These are phyloP conservation scores for Hysterium pulicare DNA, from an alignment of 2,329 filamentous ascomycete species.

Conservation along the genomic window DNA sequence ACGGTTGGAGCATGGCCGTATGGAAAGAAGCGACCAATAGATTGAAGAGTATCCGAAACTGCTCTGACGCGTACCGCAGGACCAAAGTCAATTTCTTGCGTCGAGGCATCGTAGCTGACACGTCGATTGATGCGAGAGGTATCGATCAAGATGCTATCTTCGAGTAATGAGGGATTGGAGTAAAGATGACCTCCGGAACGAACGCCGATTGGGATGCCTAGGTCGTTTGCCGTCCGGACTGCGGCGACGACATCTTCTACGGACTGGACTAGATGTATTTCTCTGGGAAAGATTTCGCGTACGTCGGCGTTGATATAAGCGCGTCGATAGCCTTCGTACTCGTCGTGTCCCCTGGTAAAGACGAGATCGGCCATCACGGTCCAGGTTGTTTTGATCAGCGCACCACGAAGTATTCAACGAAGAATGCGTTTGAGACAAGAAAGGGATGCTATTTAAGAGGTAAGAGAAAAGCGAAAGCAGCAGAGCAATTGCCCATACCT, in stretches of 20 bases:
- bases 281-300: background rate
- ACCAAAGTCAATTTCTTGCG: slow-evolving; percentile 12
- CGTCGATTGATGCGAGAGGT: slow-evolving; percentile 11
- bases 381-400: too few species aligned
- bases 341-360: too few species aligned
- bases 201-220: slow-evolving; percentile 2
- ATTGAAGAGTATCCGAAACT: slow-evolving; percentile 4
- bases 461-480: too few species aligned
- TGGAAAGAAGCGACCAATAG: slow-evolving; percentile 18
- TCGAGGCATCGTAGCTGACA: slow-evolving; percentile 12
- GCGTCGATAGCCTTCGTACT: background rate
- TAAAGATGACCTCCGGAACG: slow-evolving; percentile 17
- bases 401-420: too few species aligned
- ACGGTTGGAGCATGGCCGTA: slow-evolving; percentile 24
- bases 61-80: slow-evolving; percentile 15
- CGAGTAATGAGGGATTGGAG: slow-evolving; percentile 9
- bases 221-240: background rate
- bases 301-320: background rate
- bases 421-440: too few species aligned
- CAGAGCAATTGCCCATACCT: too few species aligned
- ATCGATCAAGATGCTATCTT: slow-evolving; percentile 17
- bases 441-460: too few species aligned
- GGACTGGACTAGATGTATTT: background rate
- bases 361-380: too few species aligned
- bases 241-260: background rate